phyloP scores from a whole-genome alignment of 768 basidiomycete genomes.

The Tricholoma bakamatsutake region DNA sequence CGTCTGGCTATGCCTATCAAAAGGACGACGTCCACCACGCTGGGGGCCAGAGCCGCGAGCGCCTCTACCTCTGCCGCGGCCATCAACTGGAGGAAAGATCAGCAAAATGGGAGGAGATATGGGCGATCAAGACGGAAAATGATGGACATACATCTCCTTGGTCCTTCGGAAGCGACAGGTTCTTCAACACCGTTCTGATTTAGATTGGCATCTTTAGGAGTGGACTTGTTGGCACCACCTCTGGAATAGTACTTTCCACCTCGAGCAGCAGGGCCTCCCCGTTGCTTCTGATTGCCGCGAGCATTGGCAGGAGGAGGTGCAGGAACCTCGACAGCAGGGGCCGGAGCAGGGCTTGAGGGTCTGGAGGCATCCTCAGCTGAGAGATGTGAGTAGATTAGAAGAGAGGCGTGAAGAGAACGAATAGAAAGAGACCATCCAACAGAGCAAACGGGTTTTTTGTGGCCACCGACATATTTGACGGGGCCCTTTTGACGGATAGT shows the following conservation, averaged over 20 bases:
- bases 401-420: slow-evolving; percentile 12
- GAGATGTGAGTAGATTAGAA: slow-evolving; percentile 9
- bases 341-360: slow-evolving; percentile 34
- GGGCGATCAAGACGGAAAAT: background rate
- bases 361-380: slow-evolving; percentile 44
- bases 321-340: slow-evolving; percentile 24
- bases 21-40: slow-evolving; percentile 66
- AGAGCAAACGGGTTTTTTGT: slow-evolving; percentile 82
- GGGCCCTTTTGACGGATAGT: slow-evolving; percentile 43
- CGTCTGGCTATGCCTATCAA: slow-evolving; percentile 83
- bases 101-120: slow-evolving; percentile 5
- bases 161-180: slow-evolving; percentile 24
- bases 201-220: slow-evolving; percentile 30
- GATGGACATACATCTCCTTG: slow-evolving; percentile 32
- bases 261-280: slow-evolving; percentile 56
- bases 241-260: slow-evolving; percentile 67
- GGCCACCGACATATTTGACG: slow-evolving; percentile 87
- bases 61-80: slow-evolving; percentile 46
- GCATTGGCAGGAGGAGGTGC: slow-evolving; percentile 36
- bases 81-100: slow-evolving; percentile 32
- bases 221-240: slow-evolving; percentile 40
- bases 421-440: slow-evolving; percentile 57
- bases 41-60: slow-evolving; percentile 31
- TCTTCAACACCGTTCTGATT: slow-evolving; percentile 39
- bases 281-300: slow-evolving; percentile 38